phyloP scores from a whole-genome alignment of 2,329 filamentous ascomycete genomes.

The Arthrobotrys megalospora region DNA sequence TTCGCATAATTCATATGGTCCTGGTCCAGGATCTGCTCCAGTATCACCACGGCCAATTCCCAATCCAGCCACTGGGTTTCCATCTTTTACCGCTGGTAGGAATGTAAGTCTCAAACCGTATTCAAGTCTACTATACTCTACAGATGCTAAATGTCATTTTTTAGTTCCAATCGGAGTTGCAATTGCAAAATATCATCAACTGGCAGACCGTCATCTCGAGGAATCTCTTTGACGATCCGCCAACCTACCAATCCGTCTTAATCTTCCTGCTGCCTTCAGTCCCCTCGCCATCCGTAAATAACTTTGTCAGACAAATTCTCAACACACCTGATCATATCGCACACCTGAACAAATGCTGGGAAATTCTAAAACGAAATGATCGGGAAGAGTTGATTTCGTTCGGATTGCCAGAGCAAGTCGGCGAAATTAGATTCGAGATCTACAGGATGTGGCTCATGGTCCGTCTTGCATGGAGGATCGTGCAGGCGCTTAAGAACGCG shows the following conservation, averaged over 20 bases:
- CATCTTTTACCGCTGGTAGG: constrained; percentile 56
- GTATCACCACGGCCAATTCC: constrained; percentile 43
- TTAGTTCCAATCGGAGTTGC: constrained; percentile 50
- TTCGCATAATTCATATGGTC: constrained; percentile 29
- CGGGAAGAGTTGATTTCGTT: constrained; percentile 56
- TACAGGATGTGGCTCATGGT: constrained; percentile 60
- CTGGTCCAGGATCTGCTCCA: constrained; percentile 18
- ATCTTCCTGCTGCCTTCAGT: constrained; percentile 51
- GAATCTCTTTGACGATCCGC: constrained; percentile 56
- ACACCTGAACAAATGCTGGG: constrained; percentile 58
- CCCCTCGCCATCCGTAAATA: constrained; percentile 49
- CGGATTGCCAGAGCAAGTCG: constrained; percentile 52
- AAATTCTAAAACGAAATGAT: constrained; percentile 48
- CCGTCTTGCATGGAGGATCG: constrained; percentile 57
- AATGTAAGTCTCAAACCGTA: constrained; percentile 27
- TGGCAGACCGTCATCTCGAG: constrained; percentile 58
- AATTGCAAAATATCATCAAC: constrained; percentile 58
- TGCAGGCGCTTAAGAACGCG: constrained; percentile 59
- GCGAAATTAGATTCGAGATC: constrained; percentile 60
- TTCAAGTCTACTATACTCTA: background rate
- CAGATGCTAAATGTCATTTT: background rate
- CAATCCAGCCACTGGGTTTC: constrained; percentile 48
- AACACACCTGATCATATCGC: constrained; percentile 56
- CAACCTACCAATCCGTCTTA: constrained; percentile 51
- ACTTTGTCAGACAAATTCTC: constrained; percentile 43